phyloP scores from a whole-genome alignment of 2,329 filamentous ascomycete genomes.

The Exophiala phaeomuriformis region DNA sequence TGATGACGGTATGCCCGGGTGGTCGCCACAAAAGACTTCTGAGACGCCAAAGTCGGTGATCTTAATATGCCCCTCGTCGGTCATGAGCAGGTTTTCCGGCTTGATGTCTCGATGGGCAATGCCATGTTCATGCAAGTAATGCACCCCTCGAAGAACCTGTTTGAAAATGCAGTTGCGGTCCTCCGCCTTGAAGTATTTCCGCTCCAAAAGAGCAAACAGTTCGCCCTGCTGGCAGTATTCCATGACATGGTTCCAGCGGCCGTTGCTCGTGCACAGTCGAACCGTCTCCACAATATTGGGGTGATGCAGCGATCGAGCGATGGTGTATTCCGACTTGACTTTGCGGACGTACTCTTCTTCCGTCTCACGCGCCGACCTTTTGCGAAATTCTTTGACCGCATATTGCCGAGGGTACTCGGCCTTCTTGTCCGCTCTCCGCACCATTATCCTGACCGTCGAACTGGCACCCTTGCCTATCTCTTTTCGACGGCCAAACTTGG shows the following conservation, averaged over 20 bases:
- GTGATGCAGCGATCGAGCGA: slow-evolving; percentile 76
- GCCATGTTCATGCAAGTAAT: slow-evolving; percentile 73
- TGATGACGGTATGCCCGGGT: slow-evolving; percentile 67
- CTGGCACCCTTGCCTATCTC: slow-evolving; percentile 75
- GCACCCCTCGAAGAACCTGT: slow-evolving; percentile 73
- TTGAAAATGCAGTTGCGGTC: slow-evolving; percentile 83
- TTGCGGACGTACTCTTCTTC: slow-evolving; percentile 74
- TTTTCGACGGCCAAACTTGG: slow-evolving; percentile 65
- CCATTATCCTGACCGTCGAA: slow-evolving; percentile 75
- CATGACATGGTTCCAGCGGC: slow-evolving; percentile 86
- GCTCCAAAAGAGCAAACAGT: slow-evolving; percentile 66
- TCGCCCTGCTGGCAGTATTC: slow-evolving; percentile 82
- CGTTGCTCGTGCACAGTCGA: slow-evolving; percentile 65
- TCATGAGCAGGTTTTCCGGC: slow-evolving; percentile 75
- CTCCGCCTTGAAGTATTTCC: slow-evolving; percentile 58
- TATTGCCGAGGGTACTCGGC: slow-evolving; percentile 51
- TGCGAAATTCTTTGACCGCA: slow-evolving; percentile 82
- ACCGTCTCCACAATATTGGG: slow-evolving; percentile 81
- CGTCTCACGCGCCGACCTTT: slow-evolving; percentile 61
- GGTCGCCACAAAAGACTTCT: slow-evolving; percentile 73
- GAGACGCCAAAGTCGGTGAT: slow-evolving; percentile 89
- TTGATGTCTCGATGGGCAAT: slow-evolving; percentile 91
- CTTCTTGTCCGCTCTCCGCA: slow-evolving; percentile 54
- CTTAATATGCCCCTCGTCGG: slow-evolving; percentile 72
- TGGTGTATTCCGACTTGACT: slow-evolving; percentile 84